Percentiles rank a stretch among this genome's conserved stretches.
These are phyloP conservation scores for Neofusicoccum umdonicola DNA, from an alignment of 2,329 filamentous ascomycete genomes.

Conservation along the genomic window DNA sequence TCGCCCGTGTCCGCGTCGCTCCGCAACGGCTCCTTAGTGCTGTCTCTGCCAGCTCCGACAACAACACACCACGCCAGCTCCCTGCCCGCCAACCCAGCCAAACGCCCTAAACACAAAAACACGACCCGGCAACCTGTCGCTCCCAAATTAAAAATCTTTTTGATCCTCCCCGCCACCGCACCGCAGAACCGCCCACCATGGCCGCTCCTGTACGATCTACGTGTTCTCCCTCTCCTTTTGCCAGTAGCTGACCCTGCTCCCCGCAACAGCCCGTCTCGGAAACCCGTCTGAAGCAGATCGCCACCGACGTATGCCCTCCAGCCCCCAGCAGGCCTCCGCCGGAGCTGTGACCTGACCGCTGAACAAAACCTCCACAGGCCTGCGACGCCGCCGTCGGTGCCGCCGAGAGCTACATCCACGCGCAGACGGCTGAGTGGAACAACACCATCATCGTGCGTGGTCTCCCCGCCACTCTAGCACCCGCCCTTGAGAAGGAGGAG, in stretches of 20 bases:
- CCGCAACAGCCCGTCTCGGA: conserved; percentile 63
- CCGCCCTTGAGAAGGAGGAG: neutral
- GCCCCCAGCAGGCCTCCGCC: neutral
- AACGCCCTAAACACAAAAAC: neutral
- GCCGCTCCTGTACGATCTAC: conserved; percentile 14
- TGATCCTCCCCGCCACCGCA: neutral
- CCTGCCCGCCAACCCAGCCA: neutral
- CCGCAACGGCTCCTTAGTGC: neutral
- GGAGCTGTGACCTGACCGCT: neutral
- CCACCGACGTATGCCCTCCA: conserved; percentile 65
- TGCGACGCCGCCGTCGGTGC: conserved; percentile 74
- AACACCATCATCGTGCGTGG: conserved; percentile 79
- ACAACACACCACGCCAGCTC: conserved; percentile 7
- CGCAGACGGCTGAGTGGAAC: conserved; percentile 85
- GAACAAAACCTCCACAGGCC: conserved; percentile 55
- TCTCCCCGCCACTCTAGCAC: conserved; percentile 12
- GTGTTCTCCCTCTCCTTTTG: conserved; percentile 15
- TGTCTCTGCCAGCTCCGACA: neutral
- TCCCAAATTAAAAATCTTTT: neutral
- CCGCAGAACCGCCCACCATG: conserved; percentile 1
- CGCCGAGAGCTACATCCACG: conserved; percentile 81
- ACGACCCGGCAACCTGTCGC: neutral
- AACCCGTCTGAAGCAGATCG: conserved; percentile 79
- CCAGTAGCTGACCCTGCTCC: neutral
- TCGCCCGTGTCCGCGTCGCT: neutral